Evolutionary conservation across 345 rosid genomes (phyloP).

Genomic region (Pseudoturritis turrita): DNA sequence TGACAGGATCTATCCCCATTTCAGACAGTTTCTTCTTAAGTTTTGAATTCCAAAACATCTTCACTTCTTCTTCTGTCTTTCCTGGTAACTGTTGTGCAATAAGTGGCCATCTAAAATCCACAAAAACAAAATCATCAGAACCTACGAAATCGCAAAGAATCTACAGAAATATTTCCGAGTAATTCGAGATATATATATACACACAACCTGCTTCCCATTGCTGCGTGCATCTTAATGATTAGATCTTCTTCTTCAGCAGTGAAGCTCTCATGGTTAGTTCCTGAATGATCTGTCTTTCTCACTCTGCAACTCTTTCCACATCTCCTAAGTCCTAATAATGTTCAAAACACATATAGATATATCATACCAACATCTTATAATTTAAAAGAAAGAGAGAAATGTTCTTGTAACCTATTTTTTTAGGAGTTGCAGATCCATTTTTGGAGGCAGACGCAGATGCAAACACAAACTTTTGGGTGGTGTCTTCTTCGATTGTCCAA

Average conservation of each 20-base stretch:
- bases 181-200: neutral
- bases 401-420: conserved; percentile 29
- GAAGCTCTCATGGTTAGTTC: conserved; percentile 61
- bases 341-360: neutral
- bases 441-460: conserved; percentile 24
- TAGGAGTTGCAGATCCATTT: conserved; percentile 20
- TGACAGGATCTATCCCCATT: conserved; percentile 93
- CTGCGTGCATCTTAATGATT: conserved; percentile 79
- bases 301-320: conserved; percentile 86
- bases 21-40: conserved; percentile 81
- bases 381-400: neutral
- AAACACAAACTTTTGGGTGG: conserved; percentile 6
- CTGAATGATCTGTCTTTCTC: conserved; percentile 57
- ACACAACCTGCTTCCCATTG: conserved; percentile 81
- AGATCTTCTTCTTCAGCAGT: conserved; percentile 83
- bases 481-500: conserved; percentile 21
- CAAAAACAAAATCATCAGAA: neutral
- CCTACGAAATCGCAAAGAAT: neutral
- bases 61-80: conserved; percentile 91
- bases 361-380: neutral
- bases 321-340: conserved; percentile 49
- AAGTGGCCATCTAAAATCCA: conserved; percentile 65
- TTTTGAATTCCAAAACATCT: conserved; percentile 90
- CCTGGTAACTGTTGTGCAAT: conserved; percentile 94
- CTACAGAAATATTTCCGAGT: neutral